Percentiles rank a stretch among this genome's conserved stretches.
These are phyloP conservation scores for Quercus mongolica DNA, from an alignment of 306 rosid species.

Conservation along the genomic window DNA sequence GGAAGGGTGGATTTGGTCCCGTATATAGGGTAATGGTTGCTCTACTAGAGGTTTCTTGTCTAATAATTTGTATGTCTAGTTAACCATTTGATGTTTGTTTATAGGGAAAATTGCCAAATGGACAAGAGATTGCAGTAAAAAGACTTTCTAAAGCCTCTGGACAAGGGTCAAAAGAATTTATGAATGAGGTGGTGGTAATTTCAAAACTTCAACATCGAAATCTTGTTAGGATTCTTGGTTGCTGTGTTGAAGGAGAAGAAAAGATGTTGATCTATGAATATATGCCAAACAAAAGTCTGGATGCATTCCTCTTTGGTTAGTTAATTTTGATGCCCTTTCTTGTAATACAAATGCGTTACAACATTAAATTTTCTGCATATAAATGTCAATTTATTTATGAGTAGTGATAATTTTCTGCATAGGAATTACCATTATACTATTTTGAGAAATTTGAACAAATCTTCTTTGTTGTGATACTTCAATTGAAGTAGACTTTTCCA, in stretches of 20 bases:
- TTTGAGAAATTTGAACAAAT: too few relatives aligned
- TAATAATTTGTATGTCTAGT: too few relatives aligned
- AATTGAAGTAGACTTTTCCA: neutral
- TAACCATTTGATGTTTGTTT: neutral
- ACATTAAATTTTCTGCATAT: too few relatives aligned
- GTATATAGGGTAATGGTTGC: conserved; percentile 28
- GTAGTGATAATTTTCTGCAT: too few relatives aligned
- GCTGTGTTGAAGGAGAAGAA: conserved; percentile 40
- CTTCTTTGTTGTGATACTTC: neutral
- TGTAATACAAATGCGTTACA: too few relatives aligned
- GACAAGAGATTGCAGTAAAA: conserved; percentile 44
- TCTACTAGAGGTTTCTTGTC: neutral
- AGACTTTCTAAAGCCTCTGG: conserved; percentile 40
- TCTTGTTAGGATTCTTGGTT: conserved; percentile 45
- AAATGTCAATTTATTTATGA: too few relatives aligned
- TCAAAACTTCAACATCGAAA: conserved; percentile 55
- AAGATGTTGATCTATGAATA: conserved; percentile 46
- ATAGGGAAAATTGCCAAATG: conserved; percentile 31
- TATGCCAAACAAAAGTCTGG: conserved; percentile 46
- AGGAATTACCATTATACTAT: neutral
- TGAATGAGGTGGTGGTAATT: conserved; percentile 40
- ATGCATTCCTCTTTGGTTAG: conserved; percentile 39
- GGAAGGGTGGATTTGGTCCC: conserved; percentile 28
- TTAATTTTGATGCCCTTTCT: neutral
- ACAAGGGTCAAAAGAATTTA: conserved; percentile 47